These are phyloP conservation scores for Codiaeum variegatum DNA, from an alignment of 441 rosid genomes.

Conservation along the genomic window DNA sequence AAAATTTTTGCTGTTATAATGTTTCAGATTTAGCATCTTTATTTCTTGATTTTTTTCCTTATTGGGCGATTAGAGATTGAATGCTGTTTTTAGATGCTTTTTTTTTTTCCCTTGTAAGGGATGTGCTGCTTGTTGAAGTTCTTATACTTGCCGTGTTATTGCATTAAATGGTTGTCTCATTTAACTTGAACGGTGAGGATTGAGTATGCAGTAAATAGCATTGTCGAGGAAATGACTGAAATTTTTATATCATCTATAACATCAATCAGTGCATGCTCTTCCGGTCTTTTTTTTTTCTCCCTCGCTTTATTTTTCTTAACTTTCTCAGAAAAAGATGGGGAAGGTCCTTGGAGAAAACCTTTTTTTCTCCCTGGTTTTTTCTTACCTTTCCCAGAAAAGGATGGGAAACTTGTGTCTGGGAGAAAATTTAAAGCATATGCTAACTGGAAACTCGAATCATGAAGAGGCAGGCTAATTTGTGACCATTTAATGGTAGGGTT, in stretches of 20 bases:
- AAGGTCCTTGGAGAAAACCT: too few species aligned
- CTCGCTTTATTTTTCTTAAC: too few species aligned
- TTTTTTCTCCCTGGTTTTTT: too few species aligned
- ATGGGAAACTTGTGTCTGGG: neutral
- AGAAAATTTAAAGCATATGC: neutral
- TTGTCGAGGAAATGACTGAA: neutral
- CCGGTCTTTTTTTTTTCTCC: too few species aligned
- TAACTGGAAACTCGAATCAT: neutral
- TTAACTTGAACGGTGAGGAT: neutral
- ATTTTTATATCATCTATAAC: neutral
- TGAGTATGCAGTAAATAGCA: neutral
- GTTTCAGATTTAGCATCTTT: slow-evolving; percentile 18
- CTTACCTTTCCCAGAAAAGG: neutral
- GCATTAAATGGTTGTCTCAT: neutral
- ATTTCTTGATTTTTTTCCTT: neutral
- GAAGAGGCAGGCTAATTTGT: neutral
- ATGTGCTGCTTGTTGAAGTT: neutral
- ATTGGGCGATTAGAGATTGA: neutral
- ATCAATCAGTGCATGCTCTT: too few species aligned
- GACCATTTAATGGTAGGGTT: neutral
- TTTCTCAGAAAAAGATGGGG: too few species aligned
- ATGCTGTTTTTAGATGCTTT: neutral
- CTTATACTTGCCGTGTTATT: neutral
- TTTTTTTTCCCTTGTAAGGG: neutral
- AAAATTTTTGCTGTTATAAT: slow-evolving; percentile 21